Base-by-base conservation (phyloP, 2,329 filamentous ascomycete species). In the Apiospora arundinis region DNA sequence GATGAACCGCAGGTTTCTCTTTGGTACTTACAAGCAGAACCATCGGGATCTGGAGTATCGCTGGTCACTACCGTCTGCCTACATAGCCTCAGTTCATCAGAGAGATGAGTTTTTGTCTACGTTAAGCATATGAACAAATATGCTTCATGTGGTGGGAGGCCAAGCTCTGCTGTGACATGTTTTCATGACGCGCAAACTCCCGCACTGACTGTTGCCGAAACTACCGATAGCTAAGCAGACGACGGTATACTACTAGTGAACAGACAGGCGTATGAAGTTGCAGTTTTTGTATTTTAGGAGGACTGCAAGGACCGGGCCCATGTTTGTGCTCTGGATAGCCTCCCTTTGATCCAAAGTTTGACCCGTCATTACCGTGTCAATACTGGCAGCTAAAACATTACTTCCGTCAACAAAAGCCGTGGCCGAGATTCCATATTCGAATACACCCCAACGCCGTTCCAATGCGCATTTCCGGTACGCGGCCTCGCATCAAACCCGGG, bases 331-430 rank as follows among this genome's bases (percentile, higher is more conserved):
- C 21, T 60, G 28, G 52, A 37, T 37, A 18, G 16, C 28, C 52
- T 37, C 21, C 52, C 52, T 60, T n/a, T n/a, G 28, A 6, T 16
- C 28, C 56, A 40, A 63, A 32, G 28, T 37, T 40, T 63, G 32
- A 18, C 28, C 9, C 18, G 8, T 37, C 48, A 40, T 40, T 11
- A 32, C 32, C 21, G 56, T 18, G 12, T 37, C 21, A 12, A 23
- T 14, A 40, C 56, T 63, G 32, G 56, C 56, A 63, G 56, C 32
- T 40, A 40, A 63, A 63, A 63, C 56, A 63, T 63, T 63, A 63
- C 21, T 63, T 63, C 18, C 28, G 9, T 56, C 52, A n/a, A 16
- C 12, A 40, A 40, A 40, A 21, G 18, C 9, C 21, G 4, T 8
- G 5, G 56, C 3, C 28, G 32, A 37, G 5, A 32, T 21, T 9